Evolutionary conservation across 2,329 filamentous ascomycete genomes (phyloP), one percentile per base, ranked within the genome.

Genomic region (Monosporascus sp.): DNA sequence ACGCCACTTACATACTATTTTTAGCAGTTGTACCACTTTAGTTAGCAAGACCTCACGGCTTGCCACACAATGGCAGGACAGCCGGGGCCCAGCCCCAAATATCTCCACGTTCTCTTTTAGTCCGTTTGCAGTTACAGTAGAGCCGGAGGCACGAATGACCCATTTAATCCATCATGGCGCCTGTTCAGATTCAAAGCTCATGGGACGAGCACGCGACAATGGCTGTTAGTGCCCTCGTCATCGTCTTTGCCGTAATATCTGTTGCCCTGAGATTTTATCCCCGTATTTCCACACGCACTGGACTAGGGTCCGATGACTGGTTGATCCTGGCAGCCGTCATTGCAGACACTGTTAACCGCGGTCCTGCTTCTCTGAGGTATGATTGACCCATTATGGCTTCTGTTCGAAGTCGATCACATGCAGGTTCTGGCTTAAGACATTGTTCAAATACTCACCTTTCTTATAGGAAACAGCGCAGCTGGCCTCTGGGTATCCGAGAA

Each of bases 121-220:
- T n/a, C n/a, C 14, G n/a, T 22, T 11, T n/a, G n/a, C 11, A 44
- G 5, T 4, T 22, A 20, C 7, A 3, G 40, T 44, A n/a, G 5
- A 44, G 40, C 20, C 5, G 9, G 20, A 44, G 40, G 4, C 9
- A 44, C n/a, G 6, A 44, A 7, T 5, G 22, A 20, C 40, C 5
- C n/a, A 11, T 4, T 24, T 44, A 8, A 44, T 20, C 14, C n/a
- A 44, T 44, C 20, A 44, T 44, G 40, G 40, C n/a, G 19, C 40
- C 40, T 44, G 20, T 44, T 14, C 40, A 24, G 20, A 44, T 44
- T 5, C n/a, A 44, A 24, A 17, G n/a, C 19, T 5, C 9, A 5
- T 17, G 40, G 20, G 22, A 22, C 40, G 40, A 22, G n/a, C n/a
- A 44, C 76, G 51, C 71, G 7, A 57, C 52, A 4, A 51, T 48